Evolutionary conservation across 257 asterid genomes (phyloP).

Genomic region (Petunia secreta): DNA sequence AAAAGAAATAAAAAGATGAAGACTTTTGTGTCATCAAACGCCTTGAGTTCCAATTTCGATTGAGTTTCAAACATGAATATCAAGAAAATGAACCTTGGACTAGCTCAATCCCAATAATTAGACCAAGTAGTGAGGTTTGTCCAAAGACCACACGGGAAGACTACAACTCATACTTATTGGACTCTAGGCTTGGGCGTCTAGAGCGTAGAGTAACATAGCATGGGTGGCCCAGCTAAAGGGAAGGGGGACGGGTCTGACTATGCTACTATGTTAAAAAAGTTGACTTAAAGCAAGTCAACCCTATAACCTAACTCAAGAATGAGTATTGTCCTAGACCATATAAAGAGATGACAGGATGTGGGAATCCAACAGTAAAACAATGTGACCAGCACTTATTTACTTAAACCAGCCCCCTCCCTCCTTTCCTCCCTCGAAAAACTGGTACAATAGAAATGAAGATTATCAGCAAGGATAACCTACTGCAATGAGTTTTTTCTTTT

Average conservation of each 20-base stretch:
- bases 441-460: background rate
- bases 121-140: background rate
- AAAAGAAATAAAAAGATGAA: too few species aligned
- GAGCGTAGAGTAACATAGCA: background rate
- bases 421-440: background rate
- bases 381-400: background rate
- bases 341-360: background rate
- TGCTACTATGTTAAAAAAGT: background rate
- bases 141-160: background rate
- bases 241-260: background rate
- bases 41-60: too few species aligned
- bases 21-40: too few species aligned
- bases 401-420: background rate
- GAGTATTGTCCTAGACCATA: background rate
- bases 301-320: background rate
- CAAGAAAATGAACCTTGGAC: conserved; percentile 11
- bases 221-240: background rate
- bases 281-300: background rate
- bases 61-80: background rate
- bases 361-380: background rate
- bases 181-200: background rate
- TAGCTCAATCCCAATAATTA: background rate
- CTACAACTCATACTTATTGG: background rate
- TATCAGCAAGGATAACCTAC: background rate
- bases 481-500: background rate